Conservation (phyloP, 1,284 basidiomycete species). For the Ustilago shanxiensis region DNA sequence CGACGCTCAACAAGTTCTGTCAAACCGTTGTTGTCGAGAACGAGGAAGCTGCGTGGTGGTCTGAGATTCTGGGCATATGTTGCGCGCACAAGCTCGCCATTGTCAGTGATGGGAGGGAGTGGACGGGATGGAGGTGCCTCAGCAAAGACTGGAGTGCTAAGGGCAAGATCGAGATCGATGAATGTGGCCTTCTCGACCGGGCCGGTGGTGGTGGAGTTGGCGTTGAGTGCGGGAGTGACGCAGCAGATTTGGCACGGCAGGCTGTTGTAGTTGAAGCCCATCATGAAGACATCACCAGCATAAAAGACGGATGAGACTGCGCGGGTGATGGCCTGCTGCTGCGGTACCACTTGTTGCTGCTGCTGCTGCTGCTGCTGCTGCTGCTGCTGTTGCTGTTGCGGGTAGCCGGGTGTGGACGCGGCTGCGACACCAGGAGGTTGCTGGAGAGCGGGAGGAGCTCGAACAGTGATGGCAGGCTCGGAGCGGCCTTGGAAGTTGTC, state of each 20-base stretch:
- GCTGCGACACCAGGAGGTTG: constrained; percentile 45
- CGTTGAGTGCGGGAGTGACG: constrained; percentile 46
- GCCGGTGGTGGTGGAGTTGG: constrained; percentile 34
- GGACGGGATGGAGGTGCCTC: constrained; percentile 36
- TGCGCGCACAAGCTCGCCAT: constrained; percentile 75
- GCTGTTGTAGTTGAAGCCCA: constrained; percentile 57
- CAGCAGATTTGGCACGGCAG: constrained; percentile 48
- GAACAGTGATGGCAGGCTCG: constrained; percentile 48
- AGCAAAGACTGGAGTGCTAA: constrained; percentile 58
- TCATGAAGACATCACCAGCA: constrained; percentile 52
- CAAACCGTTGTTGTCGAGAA: constrained; percentile 86
- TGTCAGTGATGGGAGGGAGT: constrained; percentile 38
- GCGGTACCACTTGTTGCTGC: constrained; percentile 15
- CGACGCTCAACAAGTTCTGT: constrained; percentile 85
- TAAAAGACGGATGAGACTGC: constrained; percentile 51
- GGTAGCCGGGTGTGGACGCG: constrained; percentile 13
- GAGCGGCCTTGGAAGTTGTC: constrained; percentile 62
- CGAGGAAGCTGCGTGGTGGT: constrained; percentile 81
- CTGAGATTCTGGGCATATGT: constrained; percentile 83
- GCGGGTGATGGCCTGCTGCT: constrained; percentile 37
- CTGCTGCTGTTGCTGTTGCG: constrained; percentile 28
- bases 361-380: constrained; percentile 27
- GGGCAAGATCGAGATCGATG: constrained; percentile 50
- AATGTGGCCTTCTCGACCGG: constrained; percentile 52
- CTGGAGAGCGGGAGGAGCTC: constrained; percentile 48